Evolutionary conservation across 2,329 filamentous ascomycete genomes (phyloP), one percentile per base, ranked within the genome.

Genomic region (Hypomyces rosellus): DNA sequence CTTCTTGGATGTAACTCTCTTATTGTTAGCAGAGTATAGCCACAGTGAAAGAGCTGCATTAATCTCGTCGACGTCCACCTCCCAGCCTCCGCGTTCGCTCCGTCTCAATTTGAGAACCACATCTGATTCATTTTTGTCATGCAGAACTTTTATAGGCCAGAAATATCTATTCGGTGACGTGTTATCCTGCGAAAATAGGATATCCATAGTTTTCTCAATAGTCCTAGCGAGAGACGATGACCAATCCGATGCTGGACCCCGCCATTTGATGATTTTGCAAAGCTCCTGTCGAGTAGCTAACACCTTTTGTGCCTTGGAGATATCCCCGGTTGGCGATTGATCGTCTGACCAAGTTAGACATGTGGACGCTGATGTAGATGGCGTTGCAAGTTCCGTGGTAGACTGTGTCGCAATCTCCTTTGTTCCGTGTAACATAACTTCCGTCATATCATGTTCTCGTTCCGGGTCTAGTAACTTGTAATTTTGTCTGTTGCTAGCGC

Each of bases 31-130:
- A 11, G 52, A 55, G 52, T 57, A 65, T 1, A 64, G 11, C 63
- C 64, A 65, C 4, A 66, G 45, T 1, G 64, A 66, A 14, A 66
- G 52, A 1, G 54, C 61, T 4, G 64, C 60, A 9, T 65, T 62
- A 14, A 65, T 52, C 30, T 61, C 58, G 2, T 52, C 52, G 4
- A 51, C 20, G 30, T 46, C 38, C 11, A 53, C 56, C 20, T 46
- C 57, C 63, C 63, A 65, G 9, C 2, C 14, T 5, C 36, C 40
- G 1, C 49, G 49, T 0, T 45, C 25, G 9, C 43, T 18, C 13
- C 40, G 22, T 40, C 36, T 39, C 55, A 44, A 40, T 14, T 40
- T 20, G 55, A 43, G 30, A 48, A n/a, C 8, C 56, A 42, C 34
- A 41, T n/a, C 34, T 49, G 46, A 15, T n/a, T 20, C 22, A 8